Conservation (phyloP, 495 filamentous ascomycete species). For the Geopyxis carbonaria region DNA sequence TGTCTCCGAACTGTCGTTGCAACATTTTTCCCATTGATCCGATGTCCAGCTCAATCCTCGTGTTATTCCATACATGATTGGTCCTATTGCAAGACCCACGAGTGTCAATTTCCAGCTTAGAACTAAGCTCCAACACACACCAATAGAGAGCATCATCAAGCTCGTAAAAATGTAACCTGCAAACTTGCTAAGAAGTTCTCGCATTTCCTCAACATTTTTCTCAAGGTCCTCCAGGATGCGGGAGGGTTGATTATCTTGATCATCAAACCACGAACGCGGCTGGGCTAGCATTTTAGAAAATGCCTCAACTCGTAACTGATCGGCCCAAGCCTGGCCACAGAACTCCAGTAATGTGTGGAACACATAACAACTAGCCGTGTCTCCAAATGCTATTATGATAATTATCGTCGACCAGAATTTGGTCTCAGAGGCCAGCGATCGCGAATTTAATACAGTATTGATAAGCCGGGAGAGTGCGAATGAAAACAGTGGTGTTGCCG, state of each 20-base stretch:
- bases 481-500: slow-evolving; percentile 59
- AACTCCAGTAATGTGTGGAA: slow-evolving; percentile 55
- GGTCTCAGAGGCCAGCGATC: slow-evolving; percentile 31
- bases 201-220: slow-evolving; percentile 73
- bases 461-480: slow-evolving; percentile 62
- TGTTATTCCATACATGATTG: slow-evolving; percentile 49
- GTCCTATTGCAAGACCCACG: slow-evolving; percentile 50
- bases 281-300: slow-evolving; percentile 59
- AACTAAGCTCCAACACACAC: slow-evolving; percentile 55
- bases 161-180: slow-evolving; percentile 50
- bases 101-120: slow-evolving; percentile 71
- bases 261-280: slow-evolving; percentile 58
- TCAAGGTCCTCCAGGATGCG: slow-evolving; percentile 56
- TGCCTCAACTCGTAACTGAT: slow-evolving; percentile 49
- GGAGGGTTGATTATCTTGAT: slow-evolving; percentile 45
- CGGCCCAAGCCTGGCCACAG: slow-evolving; percentile 63
- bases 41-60: slow-evolving; percentile 43
- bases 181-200: slow-evolving; percentile 64
- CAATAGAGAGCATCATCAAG: slow-evolving; percentile 42
- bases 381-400: slow-evolving; percentile 47
- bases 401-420: slow-evolving; percentile 53
- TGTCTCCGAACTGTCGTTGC: slow-evolving; percentile 40
- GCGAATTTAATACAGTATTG: slow-evolving; percentile 40
- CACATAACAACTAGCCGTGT: slow-evolving; percentile 45
- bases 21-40: slow-evolving; percentile 51